phyloP scores from a whole-genome alignment of 1,139 yeast species.

The Keqinozyma sinolaborantium region DNA sequence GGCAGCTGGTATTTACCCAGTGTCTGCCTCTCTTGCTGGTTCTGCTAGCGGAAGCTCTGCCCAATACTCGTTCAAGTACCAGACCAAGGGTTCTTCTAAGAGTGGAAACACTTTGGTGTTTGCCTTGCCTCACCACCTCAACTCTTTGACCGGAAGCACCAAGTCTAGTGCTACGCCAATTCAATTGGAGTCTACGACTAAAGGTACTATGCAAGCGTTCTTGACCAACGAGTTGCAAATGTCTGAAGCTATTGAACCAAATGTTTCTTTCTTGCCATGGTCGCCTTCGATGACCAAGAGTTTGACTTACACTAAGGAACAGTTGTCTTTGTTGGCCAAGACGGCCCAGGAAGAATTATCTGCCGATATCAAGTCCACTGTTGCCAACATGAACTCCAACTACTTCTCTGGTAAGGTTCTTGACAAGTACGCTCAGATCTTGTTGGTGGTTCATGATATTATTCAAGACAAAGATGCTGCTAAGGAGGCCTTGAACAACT shows the following conservation, averaged over 20 bases:
- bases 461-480: slow-evolving; percentile 52
- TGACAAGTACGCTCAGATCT: slow-evolving; percentile 72
- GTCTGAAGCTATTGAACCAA: slow-evolving; percentile 47
- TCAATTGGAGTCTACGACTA: slow-evolving; percentile 53
- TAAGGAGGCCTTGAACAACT: slow-evolving; percentile 37
- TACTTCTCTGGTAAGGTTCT: slow-evolving; percentile 70
- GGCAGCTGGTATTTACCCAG: slow-evolving; percentile 38
- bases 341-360: slow-evolving; percentile 57
- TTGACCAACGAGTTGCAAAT: slow-evolving; percentile 47
- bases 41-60: slow-evolving; percentile 34
- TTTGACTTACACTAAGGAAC: slow-evolving; percentile 47
- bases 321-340: slow-evolving; percentile 47
- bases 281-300: slow-evolving; percentile 21
- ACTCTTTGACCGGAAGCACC: slow-evolving; percentile 41
- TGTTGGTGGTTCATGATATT: slow-evolving; percentile 60
- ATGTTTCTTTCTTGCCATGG: slow-evolving; percentile 64
- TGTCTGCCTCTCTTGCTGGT: slow-evolving; percentile 30
- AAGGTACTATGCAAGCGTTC: slow-evolving; percentile 65
- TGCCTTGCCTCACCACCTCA: slow-evolving; percentile 71
- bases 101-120: slow-evolving; percentile 54
- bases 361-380: slow-evolving; percentile 52
- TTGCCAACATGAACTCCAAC: slow-evolving; percentile 47
- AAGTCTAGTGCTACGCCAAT: slow-evolving; percentile 43
- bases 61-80: slow-evolving; percentile 50
- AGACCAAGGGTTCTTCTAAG: slow-evolving; percentile 49